These are phyloP conservation scores for Pyrenophora graminea DNA, from an alignment of 2,329 filamentous ascomycete genomes.

Conservation along the genomic window DNA sequence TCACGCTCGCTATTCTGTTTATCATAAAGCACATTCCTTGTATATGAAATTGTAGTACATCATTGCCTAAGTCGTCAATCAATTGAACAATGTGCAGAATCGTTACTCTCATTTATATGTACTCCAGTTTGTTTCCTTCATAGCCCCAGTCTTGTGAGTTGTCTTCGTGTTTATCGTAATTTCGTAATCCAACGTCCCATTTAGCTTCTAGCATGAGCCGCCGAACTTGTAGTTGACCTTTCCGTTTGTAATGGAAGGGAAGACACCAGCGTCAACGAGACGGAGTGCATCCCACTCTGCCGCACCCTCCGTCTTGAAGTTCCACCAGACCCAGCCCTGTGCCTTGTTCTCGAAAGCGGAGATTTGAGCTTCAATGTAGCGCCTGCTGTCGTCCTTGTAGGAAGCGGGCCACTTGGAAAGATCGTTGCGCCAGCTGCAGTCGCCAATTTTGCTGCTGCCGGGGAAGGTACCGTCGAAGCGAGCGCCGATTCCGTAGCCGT, in stretches of 20 bases:
- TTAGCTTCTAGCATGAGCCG: constrained; percentile 21
- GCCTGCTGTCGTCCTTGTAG: constrained; percentile 53
- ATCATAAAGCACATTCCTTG: background rate
- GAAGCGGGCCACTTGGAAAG: constrained; percentile 53
- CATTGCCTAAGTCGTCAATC: background rate
- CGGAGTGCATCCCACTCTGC: constrained; percentile 60
- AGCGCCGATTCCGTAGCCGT: constrained; percentile 62
- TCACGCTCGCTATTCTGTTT: background rate
- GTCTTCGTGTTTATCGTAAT: background rate
- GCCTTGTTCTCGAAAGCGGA: constrained; percentile 56
- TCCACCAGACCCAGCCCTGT: constrained; percentile 63
- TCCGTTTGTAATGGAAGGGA: constrained; percentile 45
- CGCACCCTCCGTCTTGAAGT: constrained; percentile 60
- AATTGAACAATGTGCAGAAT: constrained; percentile 3
- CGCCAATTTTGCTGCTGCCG: constrained; percentile 55
- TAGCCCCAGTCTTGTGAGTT: background rate
- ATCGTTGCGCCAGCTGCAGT: constrained; percentile 58
- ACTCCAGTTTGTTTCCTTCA: background rate
- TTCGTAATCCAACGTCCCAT: constrained; percentile 1
- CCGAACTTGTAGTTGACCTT: constrained; percentile 29
- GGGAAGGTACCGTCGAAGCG: constrained; percentile 63
- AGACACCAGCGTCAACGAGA: constrained; percentile 56
- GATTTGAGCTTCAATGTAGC: constrained; percentile 61
- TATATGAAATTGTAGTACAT: background rate
- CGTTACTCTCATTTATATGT: background rate